A percentile compares a stretch with the other conserved stretches of the same genome.
Evolutionary conservation across 306 rosid genomes (phyloP).

Genomic region (Glycine tomentella): DNA sequence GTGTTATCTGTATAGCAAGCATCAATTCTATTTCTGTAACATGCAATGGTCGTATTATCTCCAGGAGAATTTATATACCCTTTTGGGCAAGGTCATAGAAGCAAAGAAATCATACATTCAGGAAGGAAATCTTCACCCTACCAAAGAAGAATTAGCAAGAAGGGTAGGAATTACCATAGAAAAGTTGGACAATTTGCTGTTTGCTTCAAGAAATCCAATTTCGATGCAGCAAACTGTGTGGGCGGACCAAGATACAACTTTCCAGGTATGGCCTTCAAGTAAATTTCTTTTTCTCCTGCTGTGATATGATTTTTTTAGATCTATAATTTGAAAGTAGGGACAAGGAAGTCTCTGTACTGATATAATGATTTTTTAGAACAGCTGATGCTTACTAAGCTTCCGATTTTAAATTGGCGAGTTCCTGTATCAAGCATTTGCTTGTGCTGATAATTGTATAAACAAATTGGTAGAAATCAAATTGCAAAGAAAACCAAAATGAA

Average conservation of each 20-base stretch:
- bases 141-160: conserved; percentile 78
- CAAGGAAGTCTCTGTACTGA: conserved; percentile 6
- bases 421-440: not conserved
- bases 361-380: conserved; percentile 15
- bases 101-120: conserved; percentile 72
- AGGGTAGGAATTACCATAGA: conserved; percentile 75
- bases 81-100: conserved; percentile 74
- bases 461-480: conserved; percentile 23
- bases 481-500: conserved; percentile 7
- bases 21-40: conserved; percentile 35
- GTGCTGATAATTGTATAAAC: conserved; percentile 24
- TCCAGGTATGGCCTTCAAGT: conserved; percentile 69
- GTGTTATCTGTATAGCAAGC: conserved; percentile 17
- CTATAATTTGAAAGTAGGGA: conserved; percentile 33
- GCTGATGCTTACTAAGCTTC: conserved; percentile 17
- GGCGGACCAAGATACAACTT: conserved; percentile 85
- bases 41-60: conserved; percentile 33
- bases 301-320: conserved; percentile 16
- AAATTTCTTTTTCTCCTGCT: conserved; percentile 18
- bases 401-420: conserved; percentile 5
- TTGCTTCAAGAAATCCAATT: conserved; percentile 71
- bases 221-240: conserved; percentile 88
- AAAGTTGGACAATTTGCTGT: conserved; percentile 69
- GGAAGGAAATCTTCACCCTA: conserved; percentile 75
- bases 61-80: conserved; percentile 80